Percentiles rank a stretch among this genome's conserved stretches.
phyloP scores from a whole-genome alignment of 2,329 filamentous ascomycete genomes.

The Xylariaceae sp. region DNA sequence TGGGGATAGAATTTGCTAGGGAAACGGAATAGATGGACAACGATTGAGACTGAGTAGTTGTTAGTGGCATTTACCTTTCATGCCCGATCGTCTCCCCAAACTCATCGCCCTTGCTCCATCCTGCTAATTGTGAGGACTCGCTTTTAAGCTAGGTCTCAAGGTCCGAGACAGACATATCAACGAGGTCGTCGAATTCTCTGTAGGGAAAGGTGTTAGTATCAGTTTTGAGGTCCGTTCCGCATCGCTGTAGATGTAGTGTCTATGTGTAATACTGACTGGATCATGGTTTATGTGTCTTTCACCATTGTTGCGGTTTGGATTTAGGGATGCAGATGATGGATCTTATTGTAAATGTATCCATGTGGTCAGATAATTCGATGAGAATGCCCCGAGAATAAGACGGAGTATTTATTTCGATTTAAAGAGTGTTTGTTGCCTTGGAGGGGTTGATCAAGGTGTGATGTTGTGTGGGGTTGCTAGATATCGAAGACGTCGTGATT shows the following conservation, averaged over 20 bases:
- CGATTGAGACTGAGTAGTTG: too few relatives aligned
- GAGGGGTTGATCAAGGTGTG: too few relatives aligned
- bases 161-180: constrained; percentile 64
- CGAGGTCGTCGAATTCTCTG: constrained; percentile 65
- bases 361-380: too few relatives aligned
- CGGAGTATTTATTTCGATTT: too few relatives aligned
- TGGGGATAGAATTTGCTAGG: neutral
- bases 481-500: constrained; percentile 1
- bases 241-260: too few relatives aligned
- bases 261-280: too few relatives aligned
- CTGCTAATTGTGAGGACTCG: constrained; percentile 56
- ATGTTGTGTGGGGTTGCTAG: too few relatives aligned
- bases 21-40: too few relatives aligned
- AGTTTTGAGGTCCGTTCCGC: neutral
- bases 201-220: neutral
- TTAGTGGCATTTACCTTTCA: constrained; percentile 46
- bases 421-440: too few relatives aligned
- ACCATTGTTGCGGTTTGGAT: constrained; percentile 31
- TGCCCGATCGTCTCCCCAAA: constrained; percentile 65
- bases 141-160: constrained; percentile 61
- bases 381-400: too few relatives aligned
- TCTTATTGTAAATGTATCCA: too few relatives aligned
- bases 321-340: neutral
- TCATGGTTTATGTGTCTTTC: constrained; percentile 36
- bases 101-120: constrained; percentile 60